phyloP scores from a whole-genome alignment of 1,139 yeast species.

The Waltiozyma solani region DNA sequence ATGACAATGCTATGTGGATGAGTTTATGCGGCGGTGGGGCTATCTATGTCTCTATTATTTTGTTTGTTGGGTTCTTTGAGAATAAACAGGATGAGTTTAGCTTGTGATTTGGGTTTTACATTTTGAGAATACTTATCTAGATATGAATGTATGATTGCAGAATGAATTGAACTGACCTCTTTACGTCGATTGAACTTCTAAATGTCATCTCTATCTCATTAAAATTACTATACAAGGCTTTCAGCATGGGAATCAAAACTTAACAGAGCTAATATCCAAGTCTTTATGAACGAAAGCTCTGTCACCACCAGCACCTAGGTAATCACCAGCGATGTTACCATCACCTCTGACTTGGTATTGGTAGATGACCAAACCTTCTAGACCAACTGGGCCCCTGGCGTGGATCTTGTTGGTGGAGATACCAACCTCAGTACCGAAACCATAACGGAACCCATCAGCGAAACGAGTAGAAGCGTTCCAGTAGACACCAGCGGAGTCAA shows the following conservation, averaged over 20 bases:
- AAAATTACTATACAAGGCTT: not conserved
- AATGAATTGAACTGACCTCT: not conserved
- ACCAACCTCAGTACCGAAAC: conserved; percentile 98
- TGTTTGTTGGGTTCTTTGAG: conserved; percentile 61
- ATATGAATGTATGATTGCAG: not conserved
- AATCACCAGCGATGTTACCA: conserved; percentile 89
- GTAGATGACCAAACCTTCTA: conserved; percentile 92
- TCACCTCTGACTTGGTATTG: conserved; percentile 87
- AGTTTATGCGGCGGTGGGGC: conserved; percentile 62
- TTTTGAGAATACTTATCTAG: too few species aligned
- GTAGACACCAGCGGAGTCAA: conserved; percentile 96
- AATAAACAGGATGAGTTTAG: conserved; percentile 40
- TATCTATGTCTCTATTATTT: conserved; percentile 61
- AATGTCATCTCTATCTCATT: not conserved
- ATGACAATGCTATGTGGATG: conserved; percentile 49
- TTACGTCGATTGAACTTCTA: not conserved
- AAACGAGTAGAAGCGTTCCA: conserved; percentile 97
- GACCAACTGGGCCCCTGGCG: conserved; percentile 97
- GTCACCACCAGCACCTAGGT: conserved; percentile 86
- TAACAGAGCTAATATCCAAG: conserved; percentile 25
- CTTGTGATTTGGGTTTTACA: too few species aligned
- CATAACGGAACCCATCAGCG: conserved; percentile 97
- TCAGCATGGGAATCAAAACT: too few species aligned
- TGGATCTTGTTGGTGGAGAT: conserved; percentile 94
- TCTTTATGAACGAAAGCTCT: conserved; percentile 72